phyloP scores from a whole-genome alignment of 106 monocot species.

The Ottelia alismoides region DNA sequence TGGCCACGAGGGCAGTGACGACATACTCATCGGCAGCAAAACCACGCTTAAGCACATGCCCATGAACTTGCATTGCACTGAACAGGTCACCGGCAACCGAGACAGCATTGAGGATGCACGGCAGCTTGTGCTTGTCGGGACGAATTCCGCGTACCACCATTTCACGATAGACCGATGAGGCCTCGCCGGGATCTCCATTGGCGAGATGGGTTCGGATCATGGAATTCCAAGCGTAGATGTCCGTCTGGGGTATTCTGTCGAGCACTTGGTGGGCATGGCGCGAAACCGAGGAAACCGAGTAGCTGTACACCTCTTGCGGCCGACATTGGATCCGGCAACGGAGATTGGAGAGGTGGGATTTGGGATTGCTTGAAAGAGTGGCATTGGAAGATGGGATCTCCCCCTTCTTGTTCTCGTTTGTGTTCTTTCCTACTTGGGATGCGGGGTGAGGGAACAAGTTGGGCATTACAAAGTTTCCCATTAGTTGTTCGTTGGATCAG shows the following conservation, averaged over 20 bases:
- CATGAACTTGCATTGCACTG: slow-evolving; percentile 24
- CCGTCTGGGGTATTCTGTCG: slow-evolving; percentile 22
- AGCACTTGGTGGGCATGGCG: slow-evolving; percentile 2
- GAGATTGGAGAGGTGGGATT: no score
- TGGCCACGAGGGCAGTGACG: slow-evolving; percentile 22
- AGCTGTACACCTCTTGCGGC: no score
- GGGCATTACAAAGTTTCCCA: no score
- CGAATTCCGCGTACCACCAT: slow-evolving; percentile 25
- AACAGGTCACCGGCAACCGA: slow-evolving; percentile 2
- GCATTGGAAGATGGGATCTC: no score
- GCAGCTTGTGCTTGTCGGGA: slow-evolving; percentile 27
- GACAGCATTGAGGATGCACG: slow-evolving; percentile 15
- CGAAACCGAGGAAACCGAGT: no score
- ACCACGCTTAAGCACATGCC: slow-evolving; percentile 31
- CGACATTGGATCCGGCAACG: no score
- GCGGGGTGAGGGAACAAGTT: no score
- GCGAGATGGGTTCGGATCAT: slow-evolving; percentile 17
- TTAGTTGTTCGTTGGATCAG: no score
- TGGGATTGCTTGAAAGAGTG: no score
- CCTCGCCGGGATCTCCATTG: slow-evolving; percentile 12
- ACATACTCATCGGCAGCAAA: slow-evolving; percentile 24
- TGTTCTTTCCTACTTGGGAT: no score
- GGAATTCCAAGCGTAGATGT: slow-evolving; percentile 33
- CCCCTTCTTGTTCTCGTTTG: no score
- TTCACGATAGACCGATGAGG: slow-evolving; percentile 15